Base-by-base conservation (phyloP, 2,329 filamentous ascomycete species). In the Hypoxylon sp. region DNA sequence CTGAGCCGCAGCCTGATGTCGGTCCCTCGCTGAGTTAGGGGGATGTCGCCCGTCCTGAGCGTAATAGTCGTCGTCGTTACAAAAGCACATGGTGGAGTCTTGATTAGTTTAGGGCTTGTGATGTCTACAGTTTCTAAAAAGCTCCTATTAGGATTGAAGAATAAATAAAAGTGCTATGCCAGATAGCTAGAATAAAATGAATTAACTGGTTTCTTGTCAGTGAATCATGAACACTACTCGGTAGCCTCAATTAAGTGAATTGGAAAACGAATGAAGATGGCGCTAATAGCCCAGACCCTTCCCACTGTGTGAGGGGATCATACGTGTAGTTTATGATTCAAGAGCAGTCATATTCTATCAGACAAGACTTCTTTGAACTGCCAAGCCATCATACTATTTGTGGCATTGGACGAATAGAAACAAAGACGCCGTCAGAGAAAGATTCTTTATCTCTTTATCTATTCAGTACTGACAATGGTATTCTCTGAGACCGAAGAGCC, bases 51-150 rank as follows among this genome's bases (percentile, higher is more conserved):
- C 9, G 38, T 11, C 9, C 17, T 17, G 17, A 5, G 17, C 7
- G n/a, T 49, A n/a, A 49, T 49, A 49, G 6, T 49, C 61, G 6
- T 36, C 7, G 34, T 57, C 60, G 38, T 66, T 41, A 49, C 60
- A 68, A 43, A 65, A 21, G 23, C 48, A 67, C 72, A 74, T 73
- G 13, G 45, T 61, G 36, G 23, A 48, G 17, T 21, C 28, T 13
- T 48, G 30, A 25, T 3, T 56, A 34, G 10, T 49, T 57, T 19
- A 52, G 2, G 3, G 10, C 38, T 46, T 2, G 34, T 53, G 14
- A 17, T 36, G 2, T 34, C 10, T 41, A 11, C 25, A 10, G 41
- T 59, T 51, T 57, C 28, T 38, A 19, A 43, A 11, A 30, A 51
- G 10, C 7, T 48, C 23, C 19, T 32, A n/a, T 60, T 13, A 10